phyloP scores from a whole-genome alignment of 768 basidiomycete species.

The Exsudoporus frostii region DNA sequence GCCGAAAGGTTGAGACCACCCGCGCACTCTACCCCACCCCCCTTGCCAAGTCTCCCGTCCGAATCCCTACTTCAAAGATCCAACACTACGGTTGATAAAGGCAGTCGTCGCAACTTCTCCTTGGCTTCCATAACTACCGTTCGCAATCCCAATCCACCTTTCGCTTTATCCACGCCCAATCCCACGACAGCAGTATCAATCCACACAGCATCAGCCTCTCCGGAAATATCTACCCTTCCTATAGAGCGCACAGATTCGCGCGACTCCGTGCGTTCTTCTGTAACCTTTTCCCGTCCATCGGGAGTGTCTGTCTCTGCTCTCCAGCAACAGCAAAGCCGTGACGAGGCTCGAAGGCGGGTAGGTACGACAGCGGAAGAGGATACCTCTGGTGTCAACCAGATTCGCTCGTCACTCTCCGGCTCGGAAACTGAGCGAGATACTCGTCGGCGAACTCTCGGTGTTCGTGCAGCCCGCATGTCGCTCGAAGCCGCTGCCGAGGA shows the following conservation, averaged over 20 bases:
- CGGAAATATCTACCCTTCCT: conserved; percentile 29
- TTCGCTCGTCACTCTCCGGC: conserved; percentile 37
- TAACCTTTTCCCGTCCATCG: conserved; percentile 65
- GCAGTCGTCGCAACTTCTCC: conserved; percentile 42
- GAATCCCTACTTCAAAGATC: conserved; percentile 42
- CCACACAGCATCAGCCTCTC: conserved; percentile 57
- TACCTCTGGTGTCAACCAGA: conserved; percentile 17
- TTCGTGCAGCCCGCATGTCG: conserved; percentile 45
- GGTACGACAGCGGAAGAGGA: conserved; percentile 27
- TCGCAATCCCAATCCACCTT: conserved; percentile 40
- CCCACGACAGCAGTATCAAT: conserved; percentile 67
- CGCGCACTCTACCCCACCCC: conserved; percentile 52
- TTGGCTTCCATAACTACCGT: conserved; percentile 44
- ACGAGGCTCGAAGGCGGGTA: conserved; percentile 36
- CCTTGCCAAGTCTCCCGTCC: conserved; percentile 57
- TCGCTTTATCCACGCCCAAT: conserved; percentile 50
- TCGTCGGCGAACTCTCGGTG: conserved; percentile 38
- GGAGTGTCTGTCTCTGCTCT: conserved; percentile 53
- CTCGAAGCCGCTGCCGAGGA: conserved; percentile 35
- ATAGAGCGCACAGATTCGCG: conserved; percentile 48
- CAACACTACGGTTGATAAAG: conserved; percentile 22
- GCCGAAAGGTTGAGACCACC: conserved; percentile 44
- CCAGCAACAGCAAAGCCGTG: conserved; percentile 47
- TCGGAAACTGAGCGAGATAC: conserved; percentile 51
- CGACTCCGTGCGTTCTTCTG: conserved; percentile 43